Conservation (phyloP, 345 rosid genomes). For the Citrus cavaleriei region DNA sequence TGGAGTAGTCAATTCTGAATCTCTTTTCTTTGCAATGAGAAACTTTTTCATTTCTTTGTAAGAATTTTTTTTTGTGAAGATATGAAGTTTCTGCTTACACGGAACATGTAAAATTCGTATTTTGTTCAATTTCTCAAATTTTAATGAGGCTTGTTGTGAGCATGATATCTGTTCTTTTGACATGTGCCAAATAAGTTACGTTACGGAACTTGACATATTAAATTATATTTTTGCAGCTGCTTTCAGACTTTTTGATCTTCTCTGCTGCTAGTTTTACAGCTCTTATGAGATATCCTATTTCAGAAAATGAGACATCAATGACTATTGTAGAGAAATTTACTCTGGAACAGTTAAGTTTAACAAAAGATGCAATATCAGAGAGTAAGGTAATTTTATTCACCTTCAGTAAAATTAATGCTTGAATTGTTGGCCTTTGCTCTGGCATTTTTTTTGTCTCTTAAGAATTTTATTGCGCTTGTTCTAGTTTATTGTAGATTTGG, state of each 20-base stretch:
- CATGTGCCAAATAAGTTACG: not conserved
- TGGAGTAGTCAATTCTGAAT: not conserved
- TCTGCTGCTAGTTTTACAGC: slow-evolving; percentile 54
- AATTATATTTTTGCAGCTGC: slow-evolving; percentile 57
- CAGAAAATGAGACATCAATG: slow-evolving; percentile 31
- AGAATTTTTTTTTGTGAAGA: not conserved
- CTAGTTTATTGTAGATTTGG: not conserved
- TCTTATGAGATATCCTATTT: slow-evolving; percentile 38
- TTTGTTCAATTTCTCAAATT: slow-evolving; percentile 1
- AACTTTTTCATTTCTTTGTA: not conserved
- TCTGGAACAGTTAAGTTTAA: slow-evolving; percentile 56
- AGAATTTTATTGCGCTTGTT: not conserved
- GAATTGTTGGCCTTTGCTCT: not conserved
- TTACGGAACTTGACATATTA: slow-evolving; percentile 18
- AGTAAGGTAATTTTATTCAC: slow-evolving; percentile 50
- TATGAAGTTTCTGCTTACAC: not conserved
- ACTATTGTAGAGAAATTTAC: slow-evolving; percentile 49
- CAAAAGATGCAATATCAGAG: slow-evolving; percentile 43
- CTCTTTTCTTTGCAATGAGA: not conserved
- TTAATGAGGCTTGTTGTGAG: not conserved
- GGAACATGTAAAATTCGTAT: not conserved
- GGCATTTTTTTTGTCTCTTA: too few species aligned
- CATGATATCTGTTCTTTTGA: not conserved
- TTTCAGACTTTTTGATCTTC: slow-evolving; percentile 55
- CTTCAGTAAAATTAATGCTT: not conserved